Base-by-base conservation (phyloP, 352 stramenopile genomes). In the Pseudoperonospora humuli region DNA sequence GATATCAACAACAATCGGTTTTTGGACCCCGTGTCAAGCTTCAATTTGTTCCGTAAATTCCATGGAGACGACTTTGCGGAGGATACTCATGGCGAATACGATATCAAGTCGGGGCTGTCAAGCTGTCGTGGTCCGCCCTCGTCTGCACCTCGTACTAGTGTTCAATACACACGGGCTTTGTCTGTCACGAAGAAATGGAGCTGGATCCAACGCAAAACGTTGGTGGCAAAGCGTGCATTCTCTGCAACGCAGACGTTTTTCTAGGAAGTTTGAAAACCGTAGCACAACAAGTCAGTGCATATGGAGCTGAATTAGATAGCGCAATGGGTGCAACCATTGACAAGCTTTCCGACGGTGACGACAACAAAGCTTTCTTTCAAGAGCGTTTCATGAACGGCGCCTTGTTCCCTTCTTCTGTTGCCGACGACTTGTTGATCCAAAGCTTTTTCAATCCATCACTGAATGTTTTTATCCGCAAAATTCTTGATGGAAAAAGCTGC, bases 401-500 rank as follows among this genome's bases (percentile, higher is more conserved):
- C 7, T 46, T 91, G 33, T 93, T 93, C 31, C 81, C 77, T 10
- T 86, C 75, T 6, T 86, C 74, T 18, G 81, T 91, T 0, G 76
- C 75, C 0, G 81, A 93, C 49, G 75, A 90, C 24, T 43, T 93
- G 52, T 47, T 93, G 23, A 86, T 93, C 41, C 81, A 93, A 48
- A 91, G 76, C 46, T 93, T 89, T 48, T 91, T 89, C 57, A 89
- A 93, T 31, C 74, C 77, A 26, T 90, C 77, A 13, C 54, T 93
- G n/a, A 89, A 93, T 49, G 57, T 63, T 40, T 91, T 93, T 21
- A 80, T 93, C 18, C 72, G 73, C 9, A 81, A 83, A 45, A 87
- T 89, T 47, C 58, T 93, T 6, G 76, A 91, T 45, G 81, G 81
- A 19, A 87, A 84, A 40, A 87, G 76, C 54, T 89, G 80, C 28